A percentile compares a stretch with the other conserved stretches of the same genome.
Evolutionary conservation across 768 basidiomycete species (phyloP).

Genomic region (Sutorius australiensis): DNA sequence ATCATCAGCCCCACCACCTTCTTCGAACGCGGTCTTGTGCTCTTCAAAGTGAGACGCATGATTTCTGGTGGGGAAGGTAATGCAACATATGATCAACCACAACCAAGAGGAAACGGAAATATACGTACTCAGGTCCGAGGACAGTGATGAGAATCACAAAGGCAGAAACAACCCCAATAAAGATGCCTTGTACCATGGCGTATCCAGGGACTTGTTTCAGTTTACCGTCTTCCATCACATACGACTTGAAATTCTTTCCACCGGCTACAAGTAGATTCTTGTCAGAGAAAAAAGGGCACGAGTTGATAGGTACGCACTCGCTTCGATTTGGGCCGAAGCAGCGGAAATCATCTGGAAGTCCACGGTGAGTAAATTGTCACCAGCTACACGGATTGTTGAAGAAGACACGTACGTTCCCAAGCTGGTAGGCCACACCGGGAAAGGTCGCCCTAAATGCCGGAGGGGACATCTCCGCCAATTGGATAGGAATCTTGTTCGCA

Average conservation of each 20-base stretch:
- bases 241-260: conserved; percentile 52
- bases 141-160: conserved; percentile 75
- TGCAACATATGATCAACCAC: background rate
- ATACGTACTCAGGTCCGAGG: conserved; percentile 73
- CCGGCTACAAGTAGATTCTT: conserved; percentile 42
- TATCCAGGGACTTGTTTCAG: conserved; percentile 55
- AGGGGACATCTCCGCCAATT: conserved; percentile 80
- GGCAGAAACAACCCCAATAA: conserved; percentile 77
- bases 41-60: conserved; percentile 84
- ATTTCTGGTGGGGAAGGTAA: conserved; percentile 39
- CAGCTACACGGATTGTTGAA: background rate
- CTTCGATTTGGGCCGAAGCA: conserved; percentile 78
- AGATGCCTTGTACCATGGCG: conserved; percentile 78
- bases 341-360: conserved; percentile 55
- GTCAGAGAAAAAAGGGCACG: background rate
- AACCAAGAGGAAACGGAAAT: background rate
- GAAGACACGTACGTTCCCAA: conserved; percentile 53
- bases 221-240: conserved; percentile 40
- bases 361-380: background rate
- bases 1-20: conserved; percentile 58
- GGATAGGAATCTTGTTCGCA: conserved; percentile 56
- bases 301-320: conserved; percentile 39
- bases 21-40: conserved; percentile 73
- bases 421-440: conserved; percentile 81
- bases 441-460: conserved; percentile 88